Evolutionary conservation across 495 filamentous ascomycete species (phyloP).

Genomic region (Daldinia caldariorum): DNA sequence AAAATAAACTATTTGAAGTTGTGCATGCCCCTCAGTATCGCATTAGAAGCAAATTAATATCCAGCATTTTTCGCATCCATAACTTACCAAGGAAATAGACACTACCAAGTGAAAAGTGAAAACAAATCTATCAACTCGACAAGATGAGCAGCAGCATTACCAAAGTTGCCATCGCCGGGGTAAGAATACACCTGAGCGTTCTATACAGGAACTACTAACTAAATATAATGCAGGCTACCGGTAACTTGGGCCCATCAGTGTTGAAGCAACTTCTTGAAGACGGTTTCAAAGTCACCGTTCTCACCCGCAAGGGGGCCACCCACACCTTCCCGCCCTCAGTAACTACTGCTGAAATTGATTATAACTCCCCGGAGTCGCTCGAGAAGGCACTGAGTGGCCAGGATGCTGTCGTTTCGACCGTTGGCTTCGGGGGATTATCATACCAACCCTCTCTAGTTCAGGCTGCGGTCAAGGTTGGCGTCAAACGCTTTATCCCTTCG

Average conservation of each 20-base stretch:
- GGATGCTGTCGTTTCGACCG: conserved; percentile 63
- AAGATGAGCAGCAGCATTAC: conserved; percentile 55
- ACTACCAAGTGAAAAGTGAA: too few relatives aligned
- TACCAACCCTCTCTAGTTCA: conserved; percentile 62
- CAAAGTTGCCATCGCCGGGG: conserved; percentile 61
- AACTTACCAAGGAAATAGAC: too few relatives aligned
- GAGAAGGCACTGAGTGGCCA: conserved; percentile 58
- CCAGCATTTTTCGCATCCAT: neutral
- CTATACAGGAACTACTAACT: neutral
- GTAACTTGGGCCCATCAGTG: conserved; percentile 56
- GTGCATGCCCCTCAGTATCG: neutral
- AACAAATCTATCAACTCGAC: conserved; percentile 3
- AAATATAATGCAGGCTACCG: conserved; percentile 49
- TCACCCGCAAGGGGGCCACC: conserved; percentile 58
- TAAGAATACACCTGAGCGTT: conserved; percentile 38
- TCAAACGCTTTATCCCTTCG: conserved; percentile 67
- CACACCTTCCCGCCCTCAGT: conserved; percentile 50
- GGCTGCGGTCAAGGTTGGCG: conserved; percentile 63
- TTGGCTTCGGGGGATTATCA: conserved; percentile 47
- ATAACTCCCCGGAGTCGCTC: conserved; percentile 60
- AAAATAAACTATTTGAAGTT: neutral
- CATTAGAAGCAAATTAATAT: neutral
- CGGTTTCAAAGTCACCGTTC: conserved; percentile 64
- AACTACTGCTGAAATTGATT: conserved; percentile 58
- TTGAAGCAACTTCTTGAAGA: conserved; percentile 61